Percentiles rank a stretch among this genome's conserved stretches.
Evolutionary conservation across 192 early-diverging fungal genomes (phyloP).

Genomic region (Rhizophagus sp.): DNA sequence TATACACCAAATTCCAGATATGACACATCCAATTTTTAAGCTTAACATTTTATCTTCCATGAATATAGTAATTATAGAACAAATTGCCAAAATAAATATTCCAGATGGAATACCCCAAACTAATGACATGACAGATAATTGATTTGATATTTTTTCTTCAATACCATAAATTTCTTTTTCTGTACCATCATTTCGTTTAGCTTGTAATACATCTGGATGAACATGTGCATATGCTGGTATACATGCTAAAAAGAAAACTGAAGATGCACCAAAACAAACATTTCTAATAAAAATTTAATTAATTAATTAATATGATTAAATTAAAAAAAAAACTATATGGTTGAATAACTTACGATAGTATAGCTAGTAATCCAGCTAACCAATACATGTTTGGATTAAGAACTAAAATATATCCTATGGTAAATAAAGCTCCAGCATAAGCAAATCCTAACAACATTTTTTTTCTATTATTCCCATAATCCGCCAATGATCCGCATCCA

Average conservation of each 20-base stretch:
- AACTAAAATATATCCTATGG: conserved; percentile 39
- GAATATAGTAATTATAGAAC: conserved; percentile 29
- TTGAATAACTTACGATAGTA: conserved; percentile 30
- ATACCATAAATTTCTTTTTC: neutral
- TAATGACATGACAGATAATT: conserved; percentile 36
- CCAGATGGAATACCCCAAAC: conserved; percentile 1
- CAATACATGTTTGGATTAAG: conserved; percentile 41
- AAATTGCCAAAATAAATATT: conserved; percentile 22
- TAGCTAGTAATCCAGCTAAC: conserved; percentile 42
- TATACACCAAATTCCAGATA: conserved; percentile 52
- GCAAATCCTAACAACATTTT: conserved; percentile 41
- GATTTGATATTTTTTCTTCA: conserved; percentile 38
- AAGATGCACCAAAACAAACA: conserved; percentile 47
- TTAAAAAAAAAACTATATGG: neutral
- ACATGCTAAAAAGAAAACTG: conserved; percentile 55
- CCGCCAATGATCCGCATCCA: neutral
- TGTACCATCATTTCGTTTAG: neutral
- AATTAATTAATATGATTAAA: neutral
- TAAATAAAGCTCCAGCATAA: conserved; percentile 42
- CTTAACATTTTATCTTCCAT: conserved; percentile 30
- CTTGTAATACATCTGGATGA: conserved; percentile 39
- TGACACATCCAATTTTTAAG: conserved; percentile 38
- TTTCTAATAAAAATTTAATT: conserved; percentile 8
- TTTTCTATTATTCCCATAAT: conserved; percentile 38
- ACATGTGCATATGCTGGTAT: conserved; percentile 46